A percentile compares a stretch with the other conserved stretches of the same genome.
These are phyloP conservation scores for Cantharellus cinnabarinus DNA, from an alignment of 768 basidiomycete genomes.

Conservation along the genomic window DNA sequence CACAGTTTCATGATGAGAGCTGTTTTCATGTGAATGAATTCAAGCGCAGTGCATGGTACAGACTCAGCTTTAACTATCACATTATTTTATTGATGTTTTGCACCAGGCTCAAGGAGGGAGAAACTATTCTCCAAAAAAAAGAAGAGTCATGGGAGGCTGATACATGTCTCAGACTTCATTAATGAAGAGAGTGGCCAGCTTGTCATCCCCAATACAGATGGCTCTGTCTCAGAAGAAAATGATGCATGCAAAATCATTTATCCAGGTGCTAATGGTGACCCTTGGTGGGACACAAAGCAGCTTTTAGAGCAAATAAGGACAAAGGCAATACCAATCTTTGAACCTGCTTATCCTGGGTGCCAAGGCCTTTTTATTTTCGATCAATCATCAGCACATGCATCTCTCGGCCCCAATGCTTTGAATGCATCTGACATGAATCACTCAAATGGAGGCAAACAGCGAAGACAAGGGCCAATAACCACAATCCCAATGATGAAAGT, in stretches of 20 bases:
- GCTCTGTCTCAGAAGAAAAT: conserved; percentile 10
- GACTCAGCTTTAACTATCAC: background rate
- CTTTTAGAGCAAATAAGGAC: conserved; percentile 4
- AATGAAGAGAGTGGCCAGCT: conserved; percentile 17
- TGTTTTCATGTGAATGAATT: conserved; percentile 16
- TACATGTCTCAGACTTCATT: conserved; percentile 23
- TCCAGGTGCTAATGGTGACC: conserved; percentile 2
- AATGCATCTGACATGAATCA: conserved; percentile 26
- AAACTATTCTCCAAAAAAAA: conserved; percentile 10
- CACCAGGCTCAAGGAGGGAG: conserved; percentile 3
- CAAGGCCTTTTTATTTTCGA: conserved; percentile 6
- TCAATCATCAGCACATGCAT: conserved; percentile 15
- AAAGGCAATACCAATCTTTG: background rate
- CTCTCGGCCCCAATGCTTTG: conserved; percentile 21
- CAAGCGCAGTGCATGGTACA: conserved; percentile 3
- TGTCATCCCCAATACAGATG: conserved; percentile 9
- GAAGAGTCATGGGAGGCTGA: conserved; percentile 17
- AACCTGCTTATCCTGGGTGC: background rate
- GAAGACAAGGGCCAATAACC: conserved; percentile 17
- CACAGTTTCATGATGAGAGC: conserved; percentile 17
- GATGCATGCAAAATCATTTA: conserved; percentile 16
- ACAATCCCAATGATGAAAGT: conserved; percentile 16
- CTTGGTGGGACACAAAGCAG: conserved; percentile 7
- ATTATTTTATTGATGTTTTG: background rate
- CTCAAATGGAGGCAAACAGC: conserved; percentile 21